Evolutionary conservation across 768 basidiomycete genomes (phyloP).

Genomic region (Collybia sordida): DNA sequence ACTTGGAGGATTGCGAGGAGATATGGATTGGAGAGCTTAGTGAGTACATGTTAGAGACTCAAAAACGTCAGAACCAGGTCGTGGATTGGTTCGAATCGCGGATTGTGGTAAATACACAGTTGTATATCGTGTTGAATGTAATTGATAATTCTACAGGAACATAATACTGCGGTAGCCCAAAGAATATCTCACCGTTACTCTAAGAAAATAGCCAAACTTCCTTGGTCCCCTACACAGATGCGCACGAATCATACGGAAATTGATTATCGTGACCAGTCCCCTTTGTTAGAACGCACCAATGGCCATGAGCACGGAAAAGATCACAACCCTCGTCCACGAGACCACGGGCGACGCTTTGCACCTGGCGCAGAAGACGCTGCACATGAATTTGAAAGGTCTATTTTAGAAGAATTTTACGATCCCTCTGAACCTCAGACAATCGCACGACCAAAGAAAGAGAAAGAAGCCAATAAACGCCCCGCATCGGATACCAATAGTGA

Average conservation of each 20-base stretch:
- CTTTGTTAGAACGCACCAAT: constrained; percentile 21
- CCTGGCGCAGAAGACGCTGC: constrained; percentile 54
- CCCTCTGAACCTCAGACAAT: constrained; percentile 18
- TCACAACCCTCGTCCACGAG: constrained; percentile 21
- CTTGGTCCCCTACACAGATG: constrained; percentile 28
- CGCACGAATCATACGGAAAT: constrained; percentile 24
- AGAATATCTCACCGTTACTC: constrained; percentile 61
- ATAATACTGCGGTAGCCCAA: constrained; percentile 63
- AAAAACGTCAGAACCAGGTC: constrained; percentile 70
- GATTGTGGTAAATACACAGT: constrained; percentile 47
- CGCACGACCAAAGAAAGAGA: constrained; percentile 40
- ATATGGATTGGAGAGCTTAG: constrained; percentile 71
- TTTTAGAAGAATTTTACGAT: constrained; percentile 39
- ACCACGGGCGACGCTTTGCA: constrained; percentile 31
- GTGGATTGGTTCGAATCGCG: constrained; percentile 73
- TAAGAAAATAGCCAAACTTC: constrained; percentile 45
- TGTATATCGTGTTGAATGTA: constrained; percentile 1
- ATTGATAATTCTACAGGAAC: constrained; percentile 48
- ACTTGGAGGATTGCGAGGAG: constrained; percentile 80
- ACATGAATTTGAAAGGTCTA: constrained; percentile 53
- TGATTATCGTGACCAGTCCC: constrained; percentile 21
- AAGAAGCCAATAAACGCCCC: constrained; percentile 49
- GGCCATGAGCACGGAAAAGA: constrained; percentile 30
- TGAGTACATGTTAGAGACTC: constrained; percentile 70
- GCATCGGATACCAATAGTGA: constrained; percentile 63